Evolutionary conservation across 352 stramenopile genomes (phyloP), one percentile per base, ranked within the genome.

Genomic region (Phytophthora constricta): DNA sequence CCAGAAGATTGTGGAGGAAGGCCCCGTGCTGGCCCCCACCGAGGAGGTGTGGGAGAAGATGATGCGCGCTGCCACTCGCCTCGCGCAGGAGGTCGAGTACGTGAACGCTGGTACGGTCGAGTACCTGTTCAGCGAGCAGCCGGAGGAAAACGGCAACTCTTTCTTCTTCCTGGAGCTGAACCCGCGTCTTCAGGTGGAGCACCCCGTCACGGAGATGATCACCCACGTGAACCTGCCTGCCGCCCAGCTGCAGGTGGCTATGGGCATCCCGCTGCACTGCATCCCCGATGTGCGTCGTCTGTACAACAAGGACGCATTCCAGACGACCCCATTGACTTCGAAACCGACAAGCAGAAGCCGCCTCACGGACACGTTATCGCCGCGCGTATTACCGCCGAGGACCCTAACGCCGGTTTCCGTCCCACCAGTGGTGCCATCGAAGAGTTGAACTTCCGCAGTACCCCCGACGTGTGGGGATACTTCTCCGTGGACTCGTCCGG

Each of bases 81-180:
- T 99, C 2, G 98, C 98, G 26, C 98, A 99, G 82, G 96, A 98
- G 64, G 98, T 99, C 13, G 88, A 98, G 64, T 99, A 99, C 80
- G 92, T 95, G 34, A 99, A 99, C 83, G 98, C 98, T 16, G 98
- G 98, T 53, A 99, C 98, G 5, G 98, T 99, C 27, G 98, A 99
- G 84, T 99, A 99, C 81, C 86, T 99, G 8, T 99, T 99, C 81
- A 98, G 92, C 25, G 97, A 99, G 76, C 69, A 93, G 51, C 86
- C 85, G 10, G 86, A 95, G 50, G 97, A 95, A 27, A 65, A 95
- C 17, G 91, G 97, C 70, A 86, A 97, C 62, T 87, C 97, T 47
- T 99, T 99, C 77, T 99, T 98, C 83, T 99, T 99, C 81, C 77
- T 99, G 33, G 98, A 99, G 84, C 89, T 99, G 27, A 99, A 99